phyloP scores from a whole-genome alignment of 805 yeast species.

The Metschnikowia peoriensis region DNA sequence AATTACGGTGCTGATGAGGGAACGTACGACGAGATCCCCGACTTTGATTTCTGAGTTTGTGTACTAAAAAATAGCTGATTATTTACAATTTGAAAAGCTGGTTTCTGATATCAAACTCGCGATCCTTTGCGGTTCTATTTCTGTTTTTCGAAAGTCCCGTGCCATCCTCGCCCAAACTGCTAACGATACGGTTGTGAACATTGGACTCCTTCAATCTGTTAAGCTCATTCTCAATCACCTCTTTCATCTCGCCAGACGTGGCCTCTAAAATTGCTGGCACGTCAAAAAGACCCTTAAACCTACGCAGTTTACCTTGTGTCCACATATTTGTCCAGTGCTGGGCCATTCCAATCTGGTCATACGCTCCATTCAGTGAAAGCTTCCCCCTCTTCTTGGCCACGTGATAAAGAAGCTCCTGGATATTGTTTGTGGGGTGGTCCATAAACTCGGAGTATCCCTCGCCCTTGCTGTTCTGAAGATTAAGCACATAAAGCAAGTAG shows the following conservation, averaged over 20 bases:
- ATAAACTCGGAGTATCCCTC: conserved; percentile 45
- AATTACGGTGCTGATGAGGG: conserved; percentile 27
- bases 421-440: conserved; percentile 67
- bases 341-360: conserved; percentile 61
- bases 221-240: conserved; percentile 27
- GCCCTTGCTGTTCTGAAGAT: conserved; percentile 55
- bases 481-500: conserved; percentile 71
- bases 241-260: conserved; percentile 24
- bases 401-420: conserved; percentile 52
- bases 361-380: conserved; percentile 33
- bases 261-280: conserved; percentile 31
- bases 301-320: conserved; percentile 51
- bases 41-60: conserved; percentile 19
- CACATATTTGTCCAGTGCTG: conserved; percentile 60
- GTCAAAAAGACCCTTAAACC: conserved; percentile 36
- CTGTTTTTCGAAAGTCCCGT: conserved; percentile 34
- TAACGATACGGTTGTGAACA: conserved; percentile 28
- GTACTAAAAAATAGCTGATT: no score
- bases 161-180: conserved; percentile 41
- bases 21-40: conserved; percentile 24
- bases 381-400: conserved; percentile 44
- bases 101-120: conserved; percentile 40
- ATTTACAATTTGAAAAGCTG: conserved; percentile 33
- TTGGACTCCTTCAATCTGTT: conserved; percentile 27
- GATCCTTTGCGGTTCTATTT: conserved; percentile 43